phyloP scores from a whole-genome alignment of 202 grass and related monocot genomes.

The Saccharum hybrid region DNA sequence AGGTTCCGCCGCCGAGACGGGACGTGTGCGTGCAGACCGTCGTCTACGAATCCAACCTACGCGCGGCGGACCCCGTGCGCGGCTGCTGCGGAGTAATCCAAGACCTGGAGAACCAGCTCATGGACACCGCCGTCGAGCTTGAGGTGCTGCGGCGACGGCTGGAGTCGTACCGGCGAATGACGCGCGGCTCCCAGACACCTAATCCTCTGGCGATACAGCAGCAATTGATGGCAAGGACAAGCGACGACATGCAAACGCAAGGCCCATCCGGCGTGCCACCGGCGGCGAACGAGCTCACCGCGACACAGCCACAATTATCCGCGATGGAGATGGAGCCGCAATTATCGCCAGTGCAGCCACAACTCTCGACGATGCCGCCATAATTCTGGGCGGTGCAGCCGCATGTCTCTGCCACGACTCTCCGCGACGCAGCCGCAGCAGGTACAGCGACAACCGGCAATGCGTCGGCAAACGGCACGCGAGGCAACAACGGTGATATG shows the following conservation, averaged over 20 bases:
- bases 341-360: not conserved
- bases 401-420: too few relatives aligned
- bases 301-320: not conserved
- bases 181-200: too few relatives aligned
- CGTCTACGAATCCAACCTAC: not conserved
- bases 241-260: too few relatives aligned
- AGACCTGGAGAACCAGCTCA: not conserved
- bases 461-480: not conserved
- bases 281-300: too few relatives aligned
- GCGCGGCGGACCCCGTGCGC: not conserved
- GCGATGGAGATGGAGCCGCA: not conserved
- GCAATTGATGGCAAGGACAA: too few relatives aligned
- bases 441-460: not conserved
- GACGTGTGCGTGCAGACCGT: slow-evolving; percentile 14
- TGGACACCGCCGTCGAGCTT: not conserved
- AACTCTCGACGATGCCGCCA: not conserved
- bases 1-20: not conserved
- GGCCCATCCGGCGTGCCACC: too few relatives aligned
- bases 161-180: too few relatives aligned
- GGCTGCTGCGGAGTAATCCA: not conserved
- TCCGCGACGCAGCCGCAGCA: too few relatives aligned
- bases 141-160: too few relatives aligned
- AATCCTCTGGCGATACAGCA: too few relatives aligned
- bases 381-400: not conserved
- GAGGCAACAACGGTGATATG: not conserved